Conservation (phyloP, 1,139 yeast genomes). For the Blastobotrys capitulatus region DNA sequence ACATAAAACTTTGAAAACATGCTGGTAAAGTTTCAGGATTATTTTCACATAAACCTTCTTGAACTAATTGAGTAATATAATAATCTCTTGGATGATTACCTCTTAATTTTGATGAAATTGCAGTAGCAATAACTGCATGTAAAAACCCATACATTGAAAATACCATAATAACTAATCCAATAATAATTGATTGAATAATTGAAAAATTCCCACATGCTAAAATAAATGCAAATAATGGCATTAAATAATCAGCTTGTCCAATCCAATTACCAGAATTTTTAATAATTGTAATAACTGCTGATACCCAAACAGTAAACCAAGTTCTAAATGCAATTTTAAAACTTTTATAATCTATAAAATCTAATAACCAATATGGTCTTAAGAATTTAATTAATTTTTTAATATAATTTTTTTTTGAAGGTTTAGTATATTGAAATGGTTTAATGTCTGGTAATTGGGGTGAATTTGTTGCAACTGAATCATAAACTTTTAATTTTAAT, state of each 20-base stretch:
- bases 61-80: constrained; percentile 15
- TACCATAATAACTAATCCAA: constrained; percentile 16
- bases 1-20: constrained; percentile 22
- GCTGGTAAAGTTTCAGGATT: constrained; percentile 13
- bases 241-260: constrained; percentile 26
- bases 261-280: constrained; percentile 21
- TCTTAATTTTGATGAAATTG: constrained; percentile 24
- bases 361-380: constrained; percentile 27
- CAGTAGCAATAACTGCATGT: constrained; percentile 21
- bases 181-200: constrained; percentile 19
- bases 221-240: constrained; percentile 24
- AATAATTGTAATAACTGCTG: constrained; percentile 20
- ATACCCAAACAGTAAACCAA: constrained; percentile 27
- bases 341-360: constrained; percentile 25
- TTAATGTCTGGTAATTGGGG: not conserved
- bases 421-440: not conserved
- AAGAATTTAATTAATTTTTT: constrained; percentile 4
- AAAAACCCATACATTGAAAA: constrained; percentile 20
- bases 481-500: not conserved
- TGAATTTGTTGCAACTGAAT: constrained; percentile 2
- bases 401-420: not conserved
- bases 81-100: constrained; percentile 23
- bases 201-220: constrained; percentile 28
- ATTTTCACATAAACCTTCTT: constrained; percentile 22
- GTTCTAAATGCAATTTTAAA: constrained; percentile 25